Evolutionary conservation across 1,139 yeast genomes (phyloP).

Genomic region (Pichia sp.): DNA sequence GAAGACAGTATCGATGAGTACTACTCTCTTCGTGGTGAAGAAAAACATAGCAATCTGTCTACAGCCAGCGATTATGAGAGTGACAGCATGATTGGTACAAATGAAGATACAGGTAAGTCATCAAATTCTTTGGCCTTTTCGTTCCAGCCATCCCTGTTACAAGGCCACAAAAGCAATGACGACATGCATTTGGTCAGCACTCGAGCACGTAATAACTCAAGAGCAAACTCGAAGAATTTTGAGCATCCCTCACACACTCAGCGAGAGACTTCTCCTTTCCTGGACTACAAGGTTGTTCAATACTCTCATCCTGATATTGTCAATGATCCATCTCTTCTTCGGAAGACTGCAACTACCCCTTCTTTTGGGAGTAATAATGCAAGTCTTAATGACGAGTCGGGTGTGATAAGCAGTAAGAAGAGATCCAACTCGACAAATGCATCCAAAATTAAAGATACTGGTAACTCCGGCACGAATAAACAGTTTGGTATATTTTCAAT

Average conservation of each 20-base stretch:
- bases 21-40: background rate
- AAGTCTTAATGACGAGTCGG: slow-evolving; percentile 8
- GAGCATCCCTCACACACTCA: background rate
- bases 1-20: background rate
- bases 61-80: slow-evolving; percentile 2
- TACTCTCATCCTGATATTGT: slow-evolving; percentile 8
- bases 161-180: slow-evolving; percentile 9
- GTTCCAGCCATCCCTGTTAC: slow-evolving; percentile 14
- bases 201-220: background rate
- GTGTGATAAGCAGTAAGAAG: slow-evolving; percentile 1
- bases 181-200: background rate
- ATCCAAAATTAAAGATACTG: background rate
- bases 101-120: background rate
- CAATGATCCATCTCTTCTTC: slow-evolving; percentile 6
- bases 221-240: background rate
- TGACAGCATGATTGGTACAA: background rate
- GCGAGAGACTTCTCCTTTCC: background rate
- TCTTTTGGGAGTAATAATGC: slow-evolving; percentile 1
- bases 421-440: slow-evolving; percentile 2
- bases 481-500: slow-evolving; percentile 6
- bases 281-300: slow-evolving; percentile 1
- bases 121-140: slow-evolving; percentile 13
- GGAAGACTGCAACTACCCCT: slow-evolving; percentile 11
- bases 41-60: background rate
- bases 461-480: background rate